Conservation (phyloP, 192 early-diverging fungal species). For the Umbelopsis vinacea region DNA sequence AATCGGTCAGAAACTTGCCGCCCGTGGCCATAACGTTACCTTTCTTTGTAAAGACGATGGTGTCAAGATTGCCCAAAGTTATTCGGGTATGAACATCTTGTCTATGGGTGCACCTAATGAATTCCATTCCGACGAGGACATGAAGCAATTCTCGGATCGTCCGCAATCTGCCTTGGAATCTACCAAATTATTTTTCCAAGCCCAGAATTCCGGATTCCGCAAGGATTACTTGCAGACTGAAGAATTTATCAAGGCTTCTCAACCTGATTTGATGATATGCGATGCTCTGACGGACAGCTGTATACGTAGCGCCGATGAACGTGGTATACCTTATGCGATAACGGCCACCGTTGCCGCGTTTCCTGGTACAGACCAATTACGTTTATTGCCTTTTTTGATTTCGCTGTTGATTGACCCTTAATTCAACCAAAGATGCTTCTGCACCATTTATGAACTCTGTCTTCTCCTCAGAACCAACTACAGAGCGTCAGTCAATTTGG, state of each 20-base stretch:
- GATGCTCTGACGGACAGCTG: conserved; percentile 31
- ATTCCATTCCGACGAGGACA: background rate
- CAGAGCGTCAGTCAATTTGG: background rate
- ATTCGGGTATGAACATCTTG: conserved; percentile 18
- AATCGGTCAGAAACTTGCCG: conserved; percentile 23
- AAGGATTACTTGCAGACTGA: background rate
- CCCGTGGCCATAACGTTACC: conserved; percentile 28
- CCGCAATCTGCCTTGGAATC: background rate
- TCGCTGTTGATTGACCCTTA: background rate
- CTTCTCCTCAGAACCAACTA: conserved; percentile 4
- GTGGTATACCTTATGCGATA: conserved; percentile 28
- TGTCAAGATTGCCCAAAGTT: conserved; percentile 13
- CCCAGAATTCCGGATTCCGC: background rate
- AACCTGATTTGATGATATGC: conserved; percentile 23
- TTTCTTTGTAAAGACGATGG: conserved; percentile 29
- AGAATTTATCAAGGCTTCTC: background rate
- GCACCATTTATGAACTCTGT: conserved; percentile 25
- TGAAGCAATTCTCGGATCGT: background rate
- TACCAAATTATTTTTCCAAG: background rate
- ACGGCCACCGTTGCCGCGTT: conserved; percentile 26
- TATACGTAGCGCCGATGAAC: conserved; percentile 10
- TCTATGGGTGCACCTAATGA: background rate
- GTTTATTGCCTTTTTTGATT: background rate
- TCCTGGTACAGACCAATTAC: conserved; percentile 19
- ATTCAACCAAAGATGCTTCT: conserved; percentile 10